Conservation (phyloP, 345 rosid species). For the Noccaea caerulescens region DNA sequence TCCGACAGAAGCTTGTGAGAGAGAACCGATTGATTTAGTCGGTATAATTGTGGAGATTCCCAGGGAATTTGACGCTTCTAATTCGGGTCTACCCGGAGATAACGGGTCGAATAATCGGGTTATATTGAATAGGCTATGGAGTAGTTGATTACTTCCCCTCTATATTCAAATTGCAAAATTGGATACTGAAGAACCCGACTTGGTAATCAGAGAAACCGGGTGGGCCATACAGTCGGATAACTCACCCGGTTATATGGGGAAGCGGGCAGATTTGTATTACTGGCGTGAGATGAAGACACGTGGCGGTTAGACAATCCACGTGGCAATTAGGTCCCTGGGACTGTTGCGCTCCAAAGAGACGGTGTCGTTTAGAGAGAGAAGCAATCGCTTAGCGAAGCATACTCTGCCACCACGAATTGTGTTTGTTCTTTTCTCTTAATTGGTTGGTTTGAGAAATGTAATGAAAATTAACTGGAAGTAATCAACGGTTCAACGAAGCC, state of each 20-base stretch:
- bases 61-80: constrained; percentile 33
- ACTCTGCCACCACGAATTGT: constrained; percentile 14
- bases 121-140: constrained; percentile 47
- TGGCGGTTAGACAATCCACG: constrained; percentile 27
- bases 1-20: constrained; percentile 40
- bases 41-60: constrained; percentile 49
- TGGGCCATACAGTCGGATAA: neutral
- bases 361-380: constrained; percentile 22
- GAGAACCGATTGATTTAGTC: constrained; percentile 38
- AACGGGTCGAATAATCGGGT: constrained; percentile 29
- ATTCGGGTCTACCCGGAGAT: constrained; percentile 26
- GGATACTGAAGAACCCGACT: constrained; percentile 19
- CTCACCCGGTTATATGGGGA: constrained; percentile 22
- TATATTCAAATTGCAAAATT: neutral
- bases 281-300: constrained; percentile 34
- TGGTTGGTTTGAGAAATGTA: constrained; percentile 26
- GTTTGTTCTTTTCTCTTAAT: constrained; percentile 25
- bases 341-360: constrained; percentile 10
- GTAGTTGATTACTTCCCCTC: constrained; percentile 10
- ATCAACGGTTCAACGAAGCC: constrained; percentile 14
- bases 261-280: constrained; percentile 13
- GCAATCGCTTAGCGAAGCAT: constrained; percentile 28
- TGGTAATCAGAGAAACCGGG: neutral
- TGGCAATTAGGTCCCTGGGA: neutral
- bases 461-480: constrained; percentile 6